Base-by-base conservation (phyloP, 164 flowering plant genomes). In the Aristolochia contorta region DNA sequence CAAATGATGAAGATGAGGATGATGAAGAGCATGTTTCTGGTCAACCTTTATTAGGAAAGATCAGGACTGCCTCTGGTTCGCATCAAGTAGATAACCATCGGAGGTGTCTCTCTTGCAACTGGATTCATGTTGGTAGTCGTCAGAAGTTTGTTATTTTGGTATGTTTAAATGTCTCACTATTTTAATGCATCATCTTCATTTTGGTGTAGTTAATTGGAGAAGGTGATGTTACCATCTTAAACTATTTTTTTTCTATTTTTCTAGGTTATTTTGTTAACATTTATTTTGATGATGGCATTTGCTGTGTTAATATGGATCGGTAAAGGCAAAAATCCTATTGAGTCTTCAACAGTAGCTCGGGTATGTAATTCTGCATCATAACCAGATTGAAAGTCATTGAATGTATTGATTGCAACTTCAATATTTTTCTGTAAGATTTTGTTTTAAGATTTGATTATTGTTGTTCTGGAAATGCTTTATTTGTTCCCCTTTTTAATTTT, bases 221-320 rank as follows among this genome's bases (percentile, higher is more conserved):
- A 22, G 27, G 22, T 53, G 15, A 8, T 53, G 22, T 4, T 3
- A 53, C 4, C 27, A 23, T 23, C 12, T 22, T 53, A 19, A 27
- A 47, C 49, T 45, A 18, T 18, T 64, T 16, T 18, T 14, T 50
- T 66, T 41, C 54, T 72, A 59, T 27, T 59, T 61, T 62, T 22
- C 41, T 77, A 91, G 97, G 87, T 86, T 51, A 74, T 76, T 37
- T 51, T 77, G 33, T 37, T 82, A 54, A 54, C 85, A 24, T 75
- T 89, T 70, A 27, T 80, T 21, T 23, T 81, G 59, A 89, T 84
- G 91, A 55, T 81, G 59, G 74, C 80, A 65, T 81, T 75, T 75
- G 79, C 96, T 59, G 81, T 85, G 67, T 74, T 91, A 53, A 84
- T 86, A 49, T 85, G 96, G 97, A 68, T 87, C 67, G 96, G 87